A percentile compares a stretch with the other conserved stretches of the same genome.
phyloP scores from a whole-genome alignment of 208 protist genomes.

The Leishmania aethiopica region DNA sequence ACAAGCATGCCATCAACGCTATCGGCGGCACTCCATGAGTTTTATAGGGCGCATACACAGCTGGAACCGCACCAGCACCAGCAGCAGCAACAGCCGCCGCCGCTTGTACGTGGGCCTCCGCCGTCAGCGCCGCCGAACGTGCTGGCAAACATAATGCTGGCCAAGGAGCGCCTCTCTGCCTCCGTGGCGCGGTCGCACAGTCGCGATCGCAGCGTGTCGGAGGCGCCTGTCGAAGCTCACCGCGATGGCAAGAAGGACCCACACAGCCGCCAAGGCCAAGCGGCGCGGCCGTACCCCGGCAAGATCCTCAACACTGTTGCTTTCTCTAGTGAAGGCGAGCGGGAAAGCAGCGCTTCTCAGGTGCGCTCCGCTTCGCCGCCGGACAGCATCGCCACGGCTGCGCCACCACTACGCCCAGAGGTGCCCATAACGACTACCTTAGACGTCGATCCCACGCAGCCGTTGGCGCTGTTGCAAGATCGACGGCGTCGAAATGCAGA shows the following conservation, averaged over 20 bases:
- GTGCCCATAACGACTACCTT: not conserved
- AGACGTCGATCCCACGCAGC: not conserved
- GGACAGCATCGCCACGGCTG: not conserved
- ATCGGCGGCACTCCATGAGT: not conserved
- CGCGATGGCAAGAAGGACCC: not conserved
- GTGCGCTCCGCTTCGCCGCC: not conserved
- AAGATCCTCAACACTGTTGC: not conserved
- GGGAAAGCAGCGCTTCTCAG: not conserved
- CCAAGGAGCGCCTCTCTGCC: slow-evolving; percentile 1
- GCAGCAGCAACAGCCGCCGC: not conserved
- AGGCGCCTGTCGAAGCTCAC: not conserved
- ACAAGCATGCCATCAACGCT: slow-evolving; percentile 2
- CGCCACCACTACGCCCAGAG: not conserved
- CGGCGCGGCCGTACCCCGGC: not conserved
- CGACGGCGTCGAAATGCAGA: no score
- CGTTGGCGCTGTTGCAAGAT: not conserved
- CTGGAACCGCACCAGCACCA: not conserved
- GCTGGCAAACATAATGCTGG: slow-evolving; percentile 1
- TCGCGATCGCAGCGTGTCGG: not conserved
- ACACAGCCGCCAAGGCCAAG: not conserved
- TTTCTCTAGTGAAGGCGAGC: not conserved
- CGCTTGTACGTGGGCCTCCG: not conserved
- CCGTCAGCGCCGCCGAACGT: not conserved
- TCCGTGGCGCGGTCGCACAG: not conserved
- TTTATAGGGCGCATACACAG: not conserved